Conservation (phyloP, 257 asterid genomes). For the Fraxinus excelsior region DNA sequence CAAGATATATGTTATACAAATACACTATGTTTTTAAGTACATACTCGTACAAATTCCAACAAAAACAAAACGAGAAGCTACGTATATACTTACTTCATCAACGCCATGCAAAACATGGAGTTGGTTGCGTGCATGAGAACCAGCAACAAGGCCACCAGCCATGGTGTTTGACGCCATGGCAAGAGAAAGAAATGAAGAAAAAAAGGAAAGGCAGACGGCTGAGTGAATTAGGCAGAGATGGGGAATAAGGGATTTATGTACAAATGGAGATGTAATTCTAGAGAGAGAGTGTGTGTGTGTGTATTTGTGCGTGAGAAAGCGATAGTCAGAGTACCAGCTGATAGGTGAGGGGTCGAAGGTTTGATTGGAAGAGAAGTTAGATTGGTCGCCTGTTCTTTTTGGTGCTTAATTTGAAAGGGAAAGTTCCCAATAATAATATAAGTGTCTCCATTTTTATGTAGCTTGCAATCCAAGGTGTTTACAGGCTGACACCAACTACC, state of each 20-base stretch:
- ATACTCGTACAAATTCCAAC: not conserved
- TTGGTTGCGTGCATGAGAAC: slow-evolving; percentile 45
- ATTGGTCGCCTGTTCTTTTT: slow-evolving; percentile 44
- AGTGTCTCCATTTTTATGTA: slow-evolving; percentile 21
- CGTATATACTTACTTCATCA: slow-evolving; percentile 36
- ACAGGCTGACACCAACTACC: slow-evolving; percentile 16
- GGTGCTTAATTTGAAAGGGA: slow-evolving; percentile 24
- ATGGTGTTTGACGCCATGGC: slow-evolving; percentile 36
- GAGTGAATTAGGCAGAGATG: slow-evolving; percentile 13
- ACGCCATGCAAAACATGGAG: slow-evolving; percentile 41
- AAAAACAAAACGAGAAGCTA: not conserved
- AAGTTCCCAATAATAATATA: not conserved
- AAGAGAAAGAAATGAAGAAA: not conserved
- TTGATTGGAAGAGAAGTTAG: slow-evolving; percentile 71
- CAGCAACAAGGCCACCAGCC: slow-evolving; percentile 55
- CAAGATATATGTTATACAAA: not conserved
- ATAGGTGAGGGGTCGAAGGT: slow-evolving; percentile 62
- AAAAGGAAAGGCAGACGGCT: slow-evolving; percentile 1
- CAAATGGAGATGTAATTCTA: slow-evolving; percentile 7
- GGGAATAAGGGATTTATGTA: slow-evolving; percentile 29
- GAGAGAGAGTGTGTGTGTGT: not conserved
- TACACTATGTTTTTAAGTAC: not conserved
- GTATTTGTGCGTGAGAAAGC: slow-evolving; percentile 32
- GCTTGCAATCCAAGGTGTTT: slow-evolving; percentile 32
- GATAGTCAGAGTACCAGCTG: slow-evolving; percentile 43